Evolutionary conservation across 192 early-diverging fungal genomes (phyloP).

Genomic region (Allomyces macrogynus): DNA sequence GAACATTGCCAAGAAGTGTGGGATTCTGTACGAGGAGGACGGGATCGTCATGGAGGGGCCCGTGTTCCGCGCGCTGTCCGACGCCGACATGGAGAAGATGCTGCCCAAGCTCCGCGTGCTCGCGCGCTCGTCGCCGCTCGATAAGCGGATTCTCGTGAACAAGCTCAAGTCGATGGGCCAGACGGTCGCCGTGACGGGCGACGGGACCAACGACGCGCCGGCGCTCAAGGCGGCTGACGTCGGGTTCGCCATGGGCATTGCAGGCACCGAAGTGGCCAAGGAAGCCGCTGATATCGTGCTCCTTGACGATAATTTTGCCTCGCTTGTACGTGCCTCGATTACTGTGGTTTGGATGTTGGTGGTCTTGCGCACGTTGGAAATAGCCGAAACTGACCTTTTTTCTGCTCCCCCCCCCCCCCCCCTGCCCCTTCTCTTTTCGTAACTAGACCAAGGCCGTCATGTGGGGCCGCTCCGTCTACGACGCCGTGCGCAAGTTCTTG

Average conservation of each 20-base stretch:
- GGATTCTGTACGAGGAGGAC: slow-evolving; percentile 45
- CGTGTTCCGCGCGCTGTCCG: slow-evolving; percentile 47
- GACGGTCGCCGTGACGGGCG: slow-evolving; percentile 63
- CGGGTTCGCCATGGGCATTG: slow-evolving; percentile 84
- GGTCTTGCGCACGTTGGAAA: no score
- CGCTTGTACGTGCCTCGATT: slow-evolving; percentile 30
- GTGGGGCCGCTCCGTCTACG: slow-evolving; percentile 65
- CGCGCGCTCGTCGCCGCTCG: slow-evolving; percentile 67
- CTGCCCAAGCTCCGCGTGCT: slow-evolving; percentile 61
- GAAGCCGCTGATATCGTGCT: slow-evolving; percentile 64
- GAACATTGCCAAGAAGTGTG: slow-evolving; percentile 72
- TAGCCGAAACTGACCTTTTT: no score
- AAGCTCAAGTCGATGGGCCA: slow-evolving; percentile 48
- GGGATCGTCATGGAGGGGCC: slow-evolving; percentile 60
- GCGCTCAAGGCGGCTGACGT: slow-evolving; percentile 76
- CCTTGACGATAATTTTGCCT: slow-evolving; percentile 79
- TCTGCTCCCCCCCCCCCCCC: no score
- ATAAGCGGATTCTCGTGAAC: slow-evolving; percentile 71
- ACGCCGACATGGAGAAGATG: slow-evolving; percentile 40
- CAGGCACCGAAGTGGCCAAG: slow-evolving; percentile 69
- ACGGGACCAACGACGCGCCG: slow-evolving; percentile 72
- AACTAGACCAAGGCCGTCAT: slow-evolving; percentile 38
- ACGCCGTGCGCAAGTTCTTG: slow-evolving; percentile 70
- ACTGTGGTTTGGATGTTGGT: no score
- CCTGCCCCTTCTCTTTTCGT: no score